Percentiles rank a stretch among this genome's conserved stretches.
Conservation (phyloP, 2,329 filamentous ascomycete genomes). For the Podosphaera aphanis region DNA sequence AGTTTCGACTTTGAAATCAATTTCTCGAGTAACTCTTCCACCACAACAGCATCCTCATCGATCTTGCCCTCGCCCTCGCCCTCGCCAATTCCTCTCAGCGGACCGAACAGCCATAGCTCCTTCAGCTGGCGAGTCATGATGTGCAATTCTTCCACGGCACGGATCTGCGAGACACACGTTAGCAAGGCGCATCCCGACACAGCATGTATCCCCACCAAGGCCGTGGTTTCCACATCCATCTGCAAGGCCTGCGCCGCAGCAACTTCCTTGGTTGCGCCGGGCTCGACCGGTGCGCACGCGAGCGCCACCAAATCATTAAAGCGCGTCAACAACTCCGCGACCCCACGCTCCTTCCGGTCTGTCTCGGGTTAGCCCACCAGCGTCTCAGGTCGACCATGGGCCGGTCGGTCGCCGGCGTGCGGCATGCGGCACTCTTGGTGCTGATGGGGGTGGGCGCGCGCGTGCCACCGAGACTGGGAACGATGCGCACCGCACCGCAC, state of each 20-base stretch:
- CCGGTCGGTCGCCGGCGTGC: too few species aligned
- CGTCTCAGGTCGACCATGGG: background rate
- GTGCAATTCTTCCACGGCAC: constrained; percentile 21
- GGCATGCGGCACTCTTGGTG: too few species aligned
- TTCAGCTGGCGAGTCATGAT: constrained; percentile 25
- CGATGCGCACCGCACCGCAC: too few species aligned
- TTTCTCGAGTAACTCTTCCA: constrained; percentile 11
- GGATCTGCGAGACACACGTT: constrained; percentile 8
- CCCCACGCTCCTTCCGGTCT: constrained; percentile 24
- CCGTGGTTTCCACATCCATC: constrained; percentile 15
- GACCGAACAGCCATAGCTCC: constrained; percentile 26
- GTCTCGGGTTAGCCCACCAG: constrained; percentile 1
- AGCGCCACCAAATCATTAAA: constrained; percentile 21
- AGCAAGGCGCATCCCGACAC: background rate
- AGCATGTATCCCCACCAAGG: constrained; percentile 9
- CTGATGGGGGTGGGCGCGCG: too few species aligned
- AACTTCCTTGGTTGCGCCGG: constrained; percentile 13
- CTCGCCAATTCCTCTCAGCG: constrained; percentile 22
- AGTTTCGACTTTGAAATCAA: background rate
- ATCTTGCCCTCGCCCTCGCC: constrained; percentile 20
- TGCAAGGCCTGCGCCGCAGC: constrained; percentile 14
- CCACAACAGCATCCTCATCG: constrained; percentile 17
- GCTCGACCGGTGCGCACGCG: constrained; percentile 8
- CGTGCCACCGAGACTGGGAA: too few species aligned
- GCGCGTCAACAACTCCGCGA: constrained; percentile 23